Percentiles rank a stretch among this genome's conserved stretches.
phyloP scores from a whole-genome alignment of 2,329 filamentous ascomycete species.

The Stagonosporopsis tanaceti region DNA sequence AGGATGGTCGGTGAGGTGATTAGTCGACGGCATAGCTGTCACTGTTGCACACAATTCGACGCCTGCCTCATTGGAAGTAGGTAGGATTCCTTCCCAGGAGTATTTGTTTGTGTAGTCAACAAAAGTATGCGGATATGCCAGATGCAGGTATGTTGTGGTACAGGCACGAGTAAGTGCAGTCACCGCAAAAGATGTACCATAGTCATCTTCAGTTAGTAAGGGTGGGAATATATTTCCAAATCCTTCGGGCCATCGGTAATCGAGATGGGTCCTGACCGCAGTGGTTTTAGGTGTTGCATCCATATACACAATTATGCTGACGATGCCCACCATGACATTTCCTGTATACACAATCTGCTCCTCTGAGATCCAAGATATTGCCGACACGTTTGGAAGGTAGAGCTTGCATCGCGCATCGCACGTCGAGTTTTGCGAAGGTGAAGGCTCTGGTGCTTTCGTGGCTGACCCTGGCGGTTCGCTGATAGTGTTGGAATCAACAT shows the following conservation, averaged over 20 bases:
- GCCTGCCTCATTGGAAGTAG: not conserved
- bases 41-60: not conserved
- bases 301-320: constrained; percentile 15
- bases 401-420: not conserved
- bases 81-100: constrained; percentile 1
- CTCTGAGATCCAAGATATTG: constrained; percentile 28
- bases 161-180: not conserved
- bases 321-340: constrained; percentile 28
- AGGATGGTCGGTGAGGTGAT: not conserved
- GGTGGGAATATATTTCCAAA: not conserved
- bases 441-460: not conserved
- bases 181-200: not conserved
- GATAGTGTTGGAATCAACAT: no score
- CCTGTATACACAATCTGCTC: constrained; percentile 27
- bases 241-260: not conserved
- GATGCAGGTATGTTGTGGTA: not conserved
- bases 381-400: not conserved
- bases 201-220: not conserved
- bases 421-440: no score
- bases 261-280: not conserved
- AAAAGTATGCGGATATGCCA: not conserved
- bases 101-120: not conserved
- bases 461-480: not conserved
- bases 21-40: not conserved
- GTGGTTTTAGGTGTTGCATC: not conserved